Conservation (phyloP, 495 filamentous ascomycete species). For the Penicillium riverlandense region DNA sequence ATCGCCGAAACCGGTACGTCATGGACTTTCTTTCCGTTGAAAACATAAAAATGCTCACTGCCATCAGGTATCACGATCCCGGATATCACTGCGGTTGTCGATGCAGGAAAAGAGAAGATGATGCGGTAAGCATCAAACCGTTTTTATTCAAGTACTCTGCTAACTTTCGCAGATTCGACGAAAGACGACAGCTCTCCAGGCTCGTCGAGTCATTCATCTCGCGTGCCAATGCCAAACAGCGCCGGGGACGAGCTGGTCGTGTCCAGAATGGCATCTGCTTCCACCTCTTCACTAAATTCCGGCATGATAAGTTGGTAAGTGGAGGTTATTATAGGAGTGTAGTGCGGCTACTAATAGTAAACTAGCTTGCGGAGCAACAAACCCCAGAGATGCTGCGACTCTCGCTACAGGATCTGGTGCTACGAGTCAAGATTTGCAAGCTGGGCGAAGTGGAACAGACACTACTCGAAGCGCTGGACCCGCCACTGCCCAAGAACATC, state of each 20-base stretch:
- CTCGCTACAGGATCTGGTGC: slow-evolving; percentile 85
- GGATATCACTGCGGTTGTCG: slow-evolving; percentile 91
- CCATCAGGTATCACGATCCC: slow-evolving; percentile 73
- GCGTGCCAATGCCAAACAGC: slow-evolving; percentile 86
- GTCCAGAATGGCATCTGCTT: slow-evolving; percentile 92
- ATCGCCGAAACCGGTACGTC: slow-evolving; percentile 80
- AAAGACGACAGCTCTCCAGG: slow-evolving; percentile 80
- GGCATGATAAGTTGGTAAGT: slow-evolving; percentile 60
- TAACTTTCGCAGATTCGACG: slow-evolving; percentile 58
- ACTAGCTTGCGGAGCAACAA: slow-evolving; percentile 77
- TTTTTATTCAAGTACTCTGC: neutral
- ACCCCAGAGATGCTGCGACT: slow-evolving; percentile 92
- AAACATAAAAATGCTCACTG: neutral
- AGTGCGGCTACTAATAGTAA: neutral
- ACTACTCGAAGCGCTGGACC: slow-evolving; percentile 81
- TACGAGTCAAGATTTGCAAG: slow-evolving; percentile 96
- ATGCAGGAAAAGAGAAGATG: slow-evolving; percentile 91
- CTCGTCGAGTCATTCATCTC: slow-evolving; percentile 92
- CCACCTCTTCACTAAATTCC: slow-evolving; percentile 83
- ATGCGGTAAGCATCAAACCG: slow-evolving; percentile 50
- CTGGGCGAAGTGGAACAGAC: slow-evolving; percentile 87
- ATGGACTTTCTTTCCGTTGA: neutral
- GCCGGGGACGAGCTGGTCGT: slow-evolving; percentile 90
- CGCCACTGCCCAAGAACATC: slow-evolving; percentile 85
- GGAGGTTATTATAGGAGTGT: neutral